Evolutionary conservation across 2,329 filamentous ascomycete genomes (phyloP), one percentile per base, ranked within the genome.

Genomic region (Didymella sp.): DNA sequence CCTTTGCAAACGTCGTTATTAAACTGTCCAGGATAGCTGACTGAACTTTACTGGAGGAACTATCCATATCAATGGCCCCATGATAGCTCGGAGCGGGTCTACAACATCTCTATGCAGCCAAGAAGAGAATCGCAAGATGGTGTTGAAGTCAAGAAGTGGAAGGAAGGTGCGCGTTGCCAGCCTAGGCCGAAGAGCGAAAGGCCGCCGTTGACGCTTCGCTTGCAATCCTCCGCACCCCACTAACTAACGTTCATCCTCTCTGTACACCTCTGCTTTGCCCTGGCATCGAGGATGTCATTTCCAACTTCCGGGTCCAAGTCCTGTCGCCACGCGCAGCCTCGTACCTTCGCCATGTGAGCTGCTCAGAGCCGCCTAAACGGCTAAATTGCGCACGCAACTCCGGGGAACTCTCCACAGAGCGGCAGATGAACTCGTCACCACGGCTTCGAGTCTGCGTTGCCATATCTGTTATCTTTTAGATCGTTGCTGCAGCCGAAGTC

Each of bases 351-450:
- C 19, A 25, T 17, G 38, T 33, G 21, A 19, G 27, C 17, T 43
- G 47, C 21, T 19, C 28, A 46, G 30, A 51, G 41, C 46, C 64
- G 69, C 64, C 67, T 72, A 72, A 73, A 72, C 66, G 70, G 70
- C 63, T 72, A 72, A 73, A 72, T 62, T 66, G 44, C 53, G 35
- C 47, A 17, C 41, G 22, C 35, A 45, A 40, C 24, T 37, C 37
- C 30, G 15, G 19, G 8, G 25, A 24, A 37, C 21, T 25, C 31
- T n/a, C 24, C 24, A 31, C 45, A 41, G 11, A 43, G 8, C 52
- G 45, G 45, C 42, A 42, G 35, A 49, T 54, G 31, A 19, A 17
- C 15, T 30, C n/a, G 7, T 19, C 41, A 44, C 9, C 42, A 31
- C 42, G 19, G 22, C 12, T 21, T 42, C 28, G 15, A 31, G 27